Evolutionary conservation across 345 rosid genomes (phyloP).

Genomic region (Eucalyptus tenuipes): DNA sequence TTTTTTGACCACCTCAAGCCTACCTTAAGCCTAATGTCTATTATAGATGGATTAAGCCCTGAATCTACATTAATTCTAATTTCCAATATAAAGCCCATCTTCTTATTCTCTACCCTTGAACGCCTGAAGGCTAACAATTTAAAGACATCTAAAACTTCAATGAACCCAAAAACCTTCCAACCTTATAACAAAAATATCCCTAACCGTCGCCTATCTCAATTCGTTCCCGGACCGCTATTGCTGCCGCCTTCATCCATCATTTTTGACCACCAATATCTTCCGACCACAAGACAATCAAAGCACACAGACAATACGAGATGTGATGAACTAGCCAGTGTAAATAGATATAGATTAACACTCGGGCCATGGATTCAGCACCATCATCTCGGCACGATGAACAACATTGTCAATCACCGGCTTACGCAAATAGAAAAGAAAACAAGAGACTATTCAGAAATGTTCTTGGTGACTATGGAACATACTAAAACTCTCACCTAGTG

Average conservation of each 20-base stretch:
- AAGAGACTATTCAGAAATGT: not conserved
- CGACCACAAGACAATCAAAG: not conserved
- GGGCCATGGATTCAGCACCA: not conserved
- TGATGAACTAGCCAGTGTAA: not conserved
- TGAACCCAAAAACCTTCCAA: too few relatives aligned
- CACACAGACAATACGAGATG: not conserved
- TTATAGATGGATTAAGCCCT: too few relatives aligned
- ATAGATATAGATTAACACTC: not conserved
- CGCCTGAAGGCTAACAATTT: not conserved
- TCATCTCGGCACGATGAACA: not conserved
- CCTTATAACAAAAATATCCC: not conserved
- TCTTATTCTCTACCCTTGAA: not conserved
- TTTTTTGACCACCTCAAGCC: not conserved
- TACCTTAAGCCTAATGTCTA: not conserved
- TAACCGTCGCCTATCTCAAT: too few relatives aligned
- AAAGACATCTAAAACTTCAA: not conserved
- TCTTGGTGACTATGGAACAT: not conserved
- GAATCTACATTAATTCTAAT: too few relatives aligned
- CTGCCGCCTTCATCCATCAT: too few relatives aligned
- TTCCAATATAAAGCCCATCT: not conserved
- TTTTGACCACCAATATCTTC: too few relatives aligned
- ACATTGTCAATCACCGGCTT: accelerated
- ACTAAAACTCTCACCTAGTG: not conserved
- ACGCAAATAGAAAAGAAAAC: not conserved
- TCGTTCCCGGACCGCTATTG: too few relatives aligned